Evolutionary conservation across 805 yeast species (phyloP), one percentile per base, ranked within the genome.

Genomic region (Yamadazyma laniorum): DNA sequence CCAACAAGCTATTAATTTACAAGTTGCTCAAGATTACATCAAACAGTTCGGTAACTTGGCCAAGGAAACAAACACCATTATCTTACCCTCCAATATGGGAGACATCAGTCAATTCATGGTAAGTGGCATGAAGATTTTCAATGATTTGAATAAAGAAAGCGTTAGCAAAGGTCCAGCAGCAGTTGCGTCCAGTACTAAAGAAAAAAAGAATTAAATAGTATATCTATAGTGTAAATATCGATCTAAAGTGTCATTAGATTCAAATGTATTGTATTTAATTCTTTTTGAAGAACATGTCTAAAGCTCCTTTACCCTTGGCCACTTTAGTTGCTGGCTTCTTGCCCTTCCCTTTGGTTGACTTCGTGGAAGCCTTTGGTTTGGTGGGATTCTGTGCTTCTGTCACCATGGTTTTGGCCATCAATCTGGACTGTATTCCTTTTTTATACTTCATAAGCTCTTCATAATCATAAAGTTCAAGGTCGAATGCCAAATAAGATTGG

Each of bases 41-140:
- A 84, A 80, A 37, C 86, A 91, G 22, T 86, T 87, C 56, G 82
- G 84, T 34, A 80, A 85, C 51, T 69, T 86, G 51, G 95, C 95
- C 18, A 85, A 86, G 66, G 91, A 85, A 58, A 65, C 82, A 22
- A 86, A 84, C 53, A 83, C 93, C 1, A 72, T 87, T 13, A 81
- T 86, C 25, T 72, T 86, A 18, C 95, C 95, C 12, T 74, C 88
- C 8, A 82, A 81, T 39, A 61, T 86, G 56, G 82, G 85, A 46
- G 89, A 86, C 52, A 65, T 86, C 57, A 80, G 90, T 34, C 70
- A 79, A 18, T 73, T 82, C 67, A 81, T 86, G 62, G 86, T 89
- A 23, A 72, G 85, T 43, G 95, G 95, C 0, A 59, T 85, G 74
- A 76, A 84, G 31, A 82, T 86, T 46, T 83, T 75, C 60, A 75